A percentile compares a stretch with the other conserved stretches of the same genome.
Evolutionary conservation across 495 filamentous ascomycete genomes (phyloP).

Genomic region (Penicillium ochrochloron): DNA sequence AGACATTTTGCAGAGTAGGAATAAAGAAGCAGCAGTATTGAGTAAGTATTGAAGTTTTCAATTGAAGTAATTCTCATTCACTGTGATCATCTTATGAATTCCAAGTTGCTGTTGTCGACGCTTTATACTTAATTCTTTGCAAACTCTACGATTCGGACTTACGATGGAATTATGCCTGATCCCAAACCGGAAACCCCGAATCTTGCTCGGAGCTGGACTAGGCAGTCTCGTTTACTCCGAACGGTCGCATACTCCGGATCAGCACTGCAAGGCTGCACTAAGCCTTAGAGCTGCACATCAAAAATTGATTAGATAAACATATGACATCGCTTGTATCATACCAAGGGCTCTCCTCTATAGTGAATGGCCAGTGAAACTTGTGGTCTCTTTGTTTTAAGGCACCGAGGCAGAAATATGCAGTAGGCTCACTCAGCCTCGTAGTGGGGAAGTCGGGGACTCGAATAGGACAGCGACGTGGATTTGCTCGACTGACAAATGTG

Average conservation of each 20-base stretch:
- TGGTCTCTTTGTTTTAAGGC: background rate
- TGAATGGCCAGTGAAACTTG: background rate
- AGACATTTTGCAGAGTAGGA: slow-evolving; percentile 1
- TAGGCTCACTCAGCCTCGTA: slow-evolving; percentile 16
- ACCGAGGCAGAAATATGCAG: background rate
- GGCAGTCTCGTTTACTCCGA: background rate
- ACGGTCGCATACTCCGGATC: background rate
- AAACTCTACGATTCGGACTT: background rate
- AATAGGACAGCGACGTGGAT: background rate
- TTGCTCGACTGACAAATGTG: background rate
- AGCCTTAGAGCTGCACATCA: background rate
- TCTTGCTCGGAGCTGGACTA: background rate
- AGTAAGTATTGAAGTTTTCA: background rate
- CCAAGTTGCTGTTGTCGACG: background rate
- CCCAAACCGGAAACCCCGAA: slow-evolving; percentile 2
- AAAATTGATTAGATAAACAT: background rate
- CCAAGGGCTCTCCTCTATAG: background rate
- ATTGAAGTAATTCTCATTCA: background rate
- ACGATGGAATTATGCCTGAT: background rate
- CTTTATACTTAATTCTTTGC: background rate
- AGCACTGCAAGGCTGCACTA: background rate
- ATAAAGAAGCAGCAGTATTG: background rate
- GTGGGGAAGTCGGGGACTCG: slow-evolving; percentile 25
- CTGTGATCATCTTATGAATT: background rate
- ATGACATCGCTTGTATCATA: background rate